Conservation (phyloP, 495 filamentous ascomycete genomes). For the Hypomontagnella submonticulosa region DNA sequence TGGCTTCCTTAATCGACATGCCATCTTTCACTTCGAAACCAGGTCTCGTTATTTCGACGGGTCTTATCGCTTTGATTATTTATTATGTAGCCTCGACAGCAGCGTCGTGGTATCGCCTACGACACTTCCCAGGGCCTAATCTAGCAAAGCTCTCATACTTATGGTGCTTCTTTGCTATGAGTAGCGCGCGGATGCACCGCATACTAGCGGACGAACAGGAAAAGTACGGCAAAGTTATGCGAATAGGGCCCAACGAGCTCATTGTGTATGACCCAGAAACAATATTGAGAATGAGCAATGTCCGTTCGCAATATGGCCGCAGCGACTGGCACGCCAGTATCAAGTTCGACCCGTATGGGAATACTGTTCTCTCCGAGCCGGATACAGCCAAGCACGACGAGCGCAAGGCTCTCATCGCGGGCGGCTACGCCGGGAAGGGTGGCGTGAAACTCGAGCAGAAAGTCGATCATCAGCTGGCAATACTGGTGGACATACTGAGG, state of each 20-base stretch:
- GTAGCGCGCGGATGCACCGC: conserved; percentile 28
- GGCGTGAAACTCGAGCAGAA: conserved; percentile 55
- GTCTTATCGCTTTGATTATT: conserved; percentile 6
- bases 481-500: conserved; percentile 53
- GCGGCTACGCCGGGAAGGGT: conserved; percentile 64
- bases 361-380: conserved; percentile 53
- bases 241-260: conserved; percentile 64
- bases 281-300: conserved; percentile 48
- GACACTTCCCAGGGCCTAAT: conserved; percentile 63
- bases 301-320: conserved; percentile 49
- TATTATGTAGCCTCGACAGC: conserved; percentile 28
- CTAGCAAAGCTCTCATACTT: conserved; percentile 64
- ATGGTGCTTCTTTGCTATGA: conserved; percentile 53
- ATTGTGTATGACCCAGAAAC: conserved; percentile 53
- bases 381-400: conserved; percentile 55
- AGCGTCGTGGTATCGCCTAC: conserved; percentile 47
- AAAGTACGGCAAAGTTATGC: conserved; percentile 61
- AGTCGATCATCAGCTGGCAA: conserved; percentile 56
- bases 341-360: conserved; percentile 50
- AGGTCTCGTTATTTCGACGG: background rate
- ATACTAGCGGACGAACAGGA: conserved; percentile 42
- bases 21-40: background rate
- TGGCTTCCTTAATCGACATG: conserved; percentile 6
- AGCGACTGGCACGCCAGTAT: conserved; percentile 48
- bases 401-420: conserved; percentile 51